Evolutionary conservation across 192 early-diverging fungal genomes (phyloP).

Genomic region (Backusella luteola): DNA sequence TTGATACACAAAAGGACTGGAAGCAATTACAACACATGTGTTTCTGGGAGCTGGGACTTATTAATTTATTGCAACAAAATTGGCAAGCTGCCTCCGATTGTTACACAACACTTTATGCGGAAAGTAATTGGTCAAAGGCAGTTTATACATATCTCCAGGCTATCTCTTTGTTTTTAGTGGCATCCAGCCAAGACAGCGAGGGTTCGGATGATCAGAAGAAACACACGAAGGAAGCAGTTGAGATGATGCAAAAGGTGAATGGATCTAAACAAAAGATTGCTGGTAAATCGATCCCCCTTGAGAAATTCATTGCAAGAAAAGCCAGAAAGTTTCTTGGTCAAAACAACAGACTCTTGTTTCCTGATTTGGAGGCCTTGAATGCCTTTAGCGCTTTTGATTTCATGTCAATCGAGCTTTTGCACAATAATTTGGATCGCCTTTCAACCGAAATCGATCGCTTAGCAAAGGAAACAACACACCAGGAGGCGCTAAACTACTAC

Average conservation of each 20-base stretch:
- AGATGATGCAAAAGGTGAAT: slow-evolving; percentile 69
- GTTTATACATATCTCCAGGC: slow-evolving; percentile 77
- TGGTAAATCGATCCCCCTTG: slow-evolving; percentile 82
- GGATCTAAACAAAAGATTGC: slow-evolving; percentile 72
- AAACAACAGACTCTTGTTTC: slow-evolving; percentile 65
- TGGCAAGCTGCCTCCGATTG: slow-evolving; percentile 60
- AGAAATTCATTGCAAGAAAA: slow-evolving; percentile 88
- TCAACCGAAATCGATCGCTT: slow-evolving; percentile 43
- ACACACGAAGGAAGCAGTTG: slow-evolving; percentile 27
- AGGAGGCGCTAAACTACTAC: slow-evolving; percentile 51
- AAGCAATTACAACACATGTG: slow-evolving; percentile 77
- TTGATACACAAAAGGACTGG: slow-evolving; percentile 64
- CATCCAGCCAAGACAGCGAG: slow-evolving; percentile 21
- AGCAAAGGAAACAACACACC: slow-evolving; percentile 32
- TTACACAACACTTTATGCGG: slow-evolving; percentile 63
- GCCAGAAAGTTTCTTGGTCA: slow-evolving; percentile 70
- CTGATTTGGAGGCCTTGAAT: slow-evolving; percentile 75
- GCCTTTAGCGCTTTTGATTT: slow-evolving; percentile 73
- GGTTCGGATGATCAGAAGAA: slow-evolving; percentile 33
- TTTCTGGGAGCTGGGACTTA: slow-evolving; percentile 78
- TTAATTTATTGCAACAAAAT: slow-evolving; percentile 58
- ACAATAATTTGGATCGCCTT: slow-evolving; percentile 41
- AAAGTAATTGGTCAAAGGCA: slow-evolving; percentile 85
- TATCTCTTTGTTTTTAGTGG: slow-evolving; percentile 50
- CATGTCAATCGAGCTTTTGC: slow-evolving; percentile 53